These are phyloP conservation scores for Daldinia concentrica DNA, from an alignment of 495 filamentous ascomycete species.

Conservation along the genomic window DNA sequence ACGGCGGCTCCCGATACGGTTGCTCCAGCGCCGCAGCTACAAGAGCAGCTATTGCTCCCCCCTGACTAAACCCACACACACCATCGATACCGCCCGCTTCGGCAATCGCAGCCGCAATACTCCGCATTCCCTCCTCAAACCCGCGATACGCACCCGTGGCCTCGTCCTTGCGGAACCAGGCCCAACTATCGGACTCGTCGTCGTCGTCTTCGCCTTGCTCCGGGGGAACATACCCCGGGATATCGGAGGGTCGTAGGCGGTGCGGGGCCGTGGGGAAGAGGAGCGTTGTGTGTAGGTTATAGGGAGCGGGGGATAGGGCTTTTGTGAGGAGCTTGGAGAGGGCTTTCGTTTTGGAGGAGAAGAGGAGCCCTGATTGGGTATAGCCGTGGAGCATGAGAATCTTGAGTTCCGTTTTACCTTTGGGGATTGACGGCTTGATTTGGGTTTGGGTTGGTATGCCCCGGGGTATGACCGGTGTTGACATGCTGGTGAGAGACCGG, in stretches of 20 bases:
- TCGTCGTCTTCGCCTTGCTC: slow-evolving; percentile 45
- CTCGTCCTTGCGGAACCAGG: slow-evolving; percentile 84
- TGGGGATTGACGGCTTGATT: slow-evolving; percentile 23
- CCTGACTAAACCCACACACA: slow-evolving; percentile 80
- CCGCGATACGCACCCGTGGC: slow-evolving; percentile 68
- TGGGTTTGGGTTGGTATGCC: slow-evolving; percentile 11
- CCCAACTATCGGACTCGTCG: slow-evolving; percentile 70
- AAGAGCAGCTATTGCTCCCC: slow-evolving; percentile 68
- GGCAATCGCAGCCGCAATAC: slow-evolving; percentile 66
- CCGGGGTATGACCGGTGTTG: background rate
- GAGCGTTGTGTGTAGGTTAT: slow-evolving; percentile 64
- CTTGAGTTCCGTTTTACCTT: slow-evolving; percentile 55
- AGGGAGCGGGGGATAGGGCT: slow-evolving; percentile 62
- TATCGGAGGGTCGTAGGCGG: slow-evolving; percentile 70
- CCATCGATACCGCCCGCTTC: slow-evolving; percentile 73
- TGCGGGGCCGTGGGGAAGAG: slow-evolving; percentile 70
- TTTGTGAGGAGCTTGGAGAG: slow-evolving; percentile 83
- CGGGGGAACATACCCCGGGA: slow-evolving; percentile 68
- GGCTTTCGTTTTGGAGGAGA: slow-evolving; percentile 89
- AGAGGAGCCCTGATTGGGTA: slow-evolving; percentile 88
- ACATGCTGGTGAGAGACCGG: slow-evolving; percentile 25
- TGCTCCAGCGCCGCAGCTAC: slow-evolving; percentile 73
- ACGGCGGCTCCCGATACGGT: background rate
- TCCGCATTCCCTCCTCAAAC: slow-evolving; percentile 68
- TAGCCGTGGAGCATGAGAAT: slow-evolving; percentile 76